phyloP scores from a whole-genome alignment of 2,329 filamentous ascomycete genomes.

The Diaporthe australafricana region DNA sequence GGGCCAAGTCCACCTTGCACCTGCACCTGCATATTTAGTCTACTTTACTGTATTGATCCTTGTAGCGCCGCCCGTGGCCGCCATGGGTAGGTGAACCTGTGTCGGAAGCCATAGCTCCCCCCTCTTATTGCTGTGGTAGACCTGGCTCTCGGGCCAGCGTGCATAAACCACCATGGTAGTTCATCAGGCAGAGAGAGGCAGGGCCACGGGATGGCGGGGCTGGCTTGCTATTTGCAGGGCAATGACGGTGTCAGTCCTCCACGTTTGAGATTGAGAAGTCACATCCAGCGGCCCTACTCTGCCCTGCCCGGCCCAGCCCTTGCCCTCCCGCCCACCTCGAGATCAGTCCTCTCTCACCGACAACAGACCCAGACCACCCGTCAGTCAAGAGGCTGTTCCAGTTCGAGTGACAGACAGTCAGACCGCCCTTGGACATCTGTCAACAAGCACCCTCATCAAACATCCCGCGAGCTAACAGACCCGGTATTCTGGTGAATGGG shows the following conservation, averaged over 20 bases:
- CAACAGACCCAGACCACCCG: background rate
- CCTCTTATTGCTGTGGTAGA: conserved; percentile 10
- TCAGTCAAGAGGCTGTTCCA: background rate
- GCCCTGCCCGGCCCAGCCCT: background rate
- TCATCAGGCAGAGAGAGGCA: background rate
- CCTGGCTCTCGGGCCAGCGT: conserved; percentile 20
- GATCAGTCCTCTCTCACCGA: conserved; percentile 7
- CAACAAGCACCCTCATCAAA: conserved; percentile 15
- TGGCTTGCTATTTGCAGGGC: conserved; percentile 16
- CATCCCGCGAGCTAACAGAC: conserved; percentile 27
- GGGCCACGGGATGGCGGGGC: conserved; percentile 5
- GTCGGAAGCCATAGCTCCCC: conserved; percentile 12
- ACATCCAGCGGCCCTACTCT: conserved; percentile 2
- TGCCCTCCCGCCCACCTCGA: background rate
- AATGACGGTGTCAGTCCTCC: conserved; percentile 15
- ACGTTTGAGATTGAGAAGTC: conserved; percentile 29
- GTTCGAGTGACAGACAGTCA: background rate
- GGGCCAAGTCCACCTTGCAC: background rate
- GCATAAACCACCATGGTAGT: conserved; percentile 24
- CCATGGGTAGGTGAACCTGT: conserved; percentile 13
- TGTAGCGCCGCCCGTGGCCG: background rate
- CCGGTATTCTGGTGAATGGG: conserved; percentile 23
- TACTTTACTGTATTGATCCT: conserved; percentile 2
- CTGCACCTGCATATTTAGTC: background rate
- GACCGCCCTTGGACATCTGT: conserved; percentile 3